Evolutionary conservation across 2,329 filamentous ascomycete species (phyloP), one percentile per base, ranked within the genome.

Genomic region (Madurella fahalii): DNA sequence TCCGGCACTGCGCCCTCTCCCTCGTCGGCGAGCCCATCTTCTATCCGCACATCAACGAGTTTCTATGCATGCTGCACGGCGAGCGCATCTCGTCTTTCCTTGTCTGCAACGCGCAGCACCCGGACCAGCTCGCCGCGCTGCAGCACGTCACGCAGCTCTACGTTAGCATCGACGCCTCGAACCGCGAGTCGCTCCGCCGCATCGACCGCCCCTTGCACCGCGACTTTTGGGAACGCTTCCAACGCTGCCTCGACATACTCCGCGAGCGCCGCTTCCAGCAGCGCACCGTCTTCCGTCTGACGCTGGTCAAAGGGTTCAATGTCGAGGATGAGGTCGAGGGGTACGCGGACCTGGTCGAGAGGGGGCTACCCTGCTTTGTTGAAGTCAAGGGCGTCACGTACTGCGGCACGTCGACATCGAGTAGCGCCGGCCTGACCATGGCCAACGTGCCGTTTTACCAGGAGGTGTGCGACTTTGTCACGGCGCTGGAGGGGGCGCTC

Each of bases 11-110:
- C 69, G 94, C 94, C 0, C 77, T 99, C 44, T 90, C 85, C 61
- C 79, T 99, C 9, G 94, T 99, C 18, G 93, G 94, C 63, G 93
- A 99, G 71, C 93, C 93, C n/a, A 96, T 96, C 64, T 97, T 97
- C 75, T 97, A 97, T 71, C 94, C 94, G 9, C 86, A 95, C 67
- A 97, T 97, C 77, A 96, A 99, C 71, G 87, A 92, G 67, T 92
- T 97, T 66, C 77, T 95, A 1, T 80, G 75, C 11, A 82, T 97
- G 78, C 79, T 99, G 61, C 93, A 97, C 73, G 75, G 71, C 12
- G 89, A 95, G 69, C 86, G 84, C 63, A 96, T 97, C 62, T 95
- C 90, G 2, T 94, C 88, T 32, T 99, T 97, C 74, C 77, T 97
- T 0, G 94, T 99, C 54, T 97, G 93, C 77, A 97, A 97, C 67